Evolutionary conservation across 345 rosid genomes (phyloP).

Genomic region (Gossypium rotundifolium): DNA sequence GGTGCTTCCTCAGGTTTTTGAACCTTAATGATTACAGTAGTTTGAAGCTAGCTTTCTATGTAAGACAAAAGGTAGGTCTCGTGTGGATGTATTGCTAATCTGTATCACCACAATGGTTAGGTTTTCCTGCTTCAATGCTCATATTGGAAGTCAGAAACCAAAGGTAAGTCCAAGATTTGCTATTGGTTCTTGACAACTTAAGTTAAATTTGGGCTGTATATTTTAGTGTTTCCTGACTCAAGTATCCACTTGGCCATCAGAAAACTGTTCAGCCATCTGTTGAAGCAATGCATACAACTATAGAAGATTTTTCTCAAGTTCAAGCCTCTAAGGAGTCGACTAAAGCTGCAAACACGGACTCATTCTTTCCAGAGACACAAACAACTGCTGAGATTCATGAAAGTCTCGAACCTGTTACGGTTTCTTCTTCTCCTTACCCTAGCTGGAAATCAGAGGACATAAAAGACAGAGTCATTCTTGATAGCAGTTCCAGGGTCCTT

Average conservation of each 20-base stretch:
- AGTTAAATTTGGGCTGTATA: neutral
- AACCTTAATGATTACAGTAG: slow-evolving; percentile 17
- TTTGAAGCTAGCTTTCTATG: slow-evolving; percentile 6
- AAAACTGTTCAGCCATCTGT: slow-evolving; percentile 30
- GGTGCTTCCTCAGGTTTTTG: slow-evolving; percentile 27
- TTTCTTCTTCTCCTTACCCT: slow-evolving; percentile 26
- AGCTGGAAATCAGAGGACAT: slow-evolving; percentile 57
- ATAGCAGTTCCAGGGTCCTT: slow-evolving; percentile 17
- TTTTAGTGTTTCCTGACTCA: slow-evolving; percentile 10
- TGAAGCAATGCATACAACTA: slow-evolving; percentile 36
- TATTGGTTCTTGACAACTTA: slow-evolving; percentile 12
- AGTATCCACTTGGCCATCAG: slow-evolving; percentile 23
- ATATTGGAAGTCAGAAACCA: slow-evolving; percentile 39
- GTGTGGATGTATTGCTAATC: slow-evolving; percentile 33
- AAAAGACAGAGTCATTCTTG: slow-evolving; percentile 22
- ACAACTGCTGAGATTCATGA: slow-evolving; percentile 26
- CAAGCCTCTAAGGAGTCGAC: slow-evolving; percentile 26
- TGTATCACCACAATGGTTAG: slow-evolving; percentile 55
- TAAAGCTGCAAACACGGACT: slow-evolving; percentile 25
- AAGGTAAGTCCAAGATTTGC: slow-evolving; percentile 44
- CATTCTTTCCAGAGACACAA: slow-evolving; percentile 23
- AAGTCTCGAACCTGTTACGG: slow-evolving; percentile 19
- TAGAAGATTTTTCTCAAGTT: slow-evolving; percentile 36
- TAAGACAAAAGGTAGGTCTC: slow-evolving; percentile 11
- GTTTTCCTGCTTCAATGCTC: slow-evolving; percentile 81